A percentile compares a stretch with the other conserved stretches of the same genome.
These are phyloP conservation scores for Hippophae rhamnoides DNA, from an alignment of 306 rosid genomes.

Conservation along the genomic window DNA sequence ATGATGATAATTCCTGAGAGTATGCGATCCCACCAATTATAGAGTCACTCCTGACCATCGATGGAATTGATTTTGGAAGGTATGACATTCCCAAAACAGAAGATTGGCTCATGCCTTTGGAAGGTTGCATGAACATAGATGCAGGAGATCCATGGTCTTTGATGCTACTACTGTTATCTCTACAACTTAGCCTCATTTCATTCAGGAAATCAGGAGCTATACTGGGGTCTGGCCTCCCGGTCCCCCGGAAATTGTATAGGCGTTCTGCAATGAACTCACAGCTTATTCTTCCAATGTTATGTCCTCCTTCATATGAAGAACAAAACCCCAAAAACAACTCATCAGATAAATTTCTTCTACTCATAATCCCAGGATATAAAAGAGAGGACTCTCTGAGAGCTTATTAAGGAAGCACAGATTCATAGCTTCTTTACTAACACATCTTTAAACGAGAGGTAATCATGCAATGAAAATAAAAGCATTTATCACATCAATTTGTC, in stretches of 20 bases:
- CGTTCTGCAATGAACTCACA: constrained; percentile 56
- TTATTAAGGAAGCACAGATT: background rate
- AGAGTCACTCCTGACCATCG: background rate
- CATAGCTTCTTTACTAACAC: too few relatives aligned
- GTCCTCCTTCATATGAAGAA: constrained; percentile 52
- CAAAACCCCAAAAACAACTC: constrained; percentile 10
- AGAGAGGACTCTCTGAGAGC: background rate
- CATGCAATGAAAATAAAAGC: too few relatives aligned
- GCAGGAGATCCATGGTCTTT: constrained; percentile 13
- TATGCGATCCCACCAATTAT: constrained; percentile 18
- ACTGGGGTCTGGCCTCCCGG: constrained; percentile 57
- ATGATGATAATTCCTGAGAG: constrained; percentile 34
- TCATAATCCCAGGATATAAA: background rate
- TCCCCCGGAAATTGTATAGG: constrained; percentile 55
- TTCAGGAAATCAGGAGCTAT: constrained; percentile 47
- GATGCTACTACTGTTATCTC: constrained; percentile 9
- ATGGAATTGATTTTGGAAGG: background rate
- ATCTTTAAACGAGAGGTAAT: too few relatives aligned
- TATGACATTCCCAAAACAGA: too few relatives aligned
- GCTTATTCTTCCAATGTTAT: constrained; percentile 72
- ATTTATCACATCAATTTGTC: too few relatives aligned
- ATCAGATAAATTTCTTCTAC: constrained; percentile 4
- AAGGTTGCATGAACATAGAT: background rate
- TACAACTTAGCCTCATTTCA: constrained; percentile 48
- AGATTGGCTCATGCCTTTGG: too few relatives aligned